A percentile compares a stretch with the other conserved stretches of the same genome.
Evolutionary conservation across 2,329 filamentous ascomycete genomes (phyloP).

Genomic region (Domatiomyces catenatus): DNA sequence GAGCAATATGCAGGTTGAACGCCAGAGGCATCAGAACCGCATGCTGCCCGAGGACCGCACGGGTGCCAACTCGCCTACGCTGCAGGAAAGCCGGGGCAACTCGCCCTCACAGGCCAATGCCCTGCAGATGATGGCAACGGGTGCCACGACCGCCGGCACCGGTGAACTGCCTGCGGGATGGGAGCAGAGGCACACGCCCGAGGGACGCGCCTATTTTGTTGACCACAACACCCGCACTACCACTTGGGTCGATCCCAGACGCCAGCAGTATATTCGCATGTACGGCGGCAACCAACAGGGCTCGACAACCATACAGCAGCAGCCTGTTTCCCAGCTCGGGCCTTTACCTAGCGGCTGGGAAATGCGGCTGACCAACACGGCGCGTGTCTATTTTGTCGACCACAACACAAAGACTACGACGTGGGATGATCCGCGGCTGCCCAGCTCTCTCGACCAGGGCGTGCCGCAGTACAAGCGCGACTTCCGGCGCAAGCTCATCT

Average conservation of each 20-base stretch:
- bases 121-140: constrained; percentile 84
- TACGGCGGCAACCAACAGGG: constrained; percentile 66
- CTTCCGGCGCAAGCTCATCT: constrained; percentile 93
- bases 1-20: constrained; percentile 82
- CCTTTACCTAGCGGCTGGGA: constrained; percentile 96
- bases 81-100: constrained; percentile 36
- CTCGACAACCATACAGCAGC: constrained; percentile 73
- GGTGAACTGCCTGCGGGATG: constrained; percentile 90
- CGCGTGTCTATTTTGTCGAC: constrained; percentile 95
- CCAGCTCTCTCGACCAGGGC: constrained; percentile 92
- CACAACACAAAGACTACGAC: constrained; percentile 99
- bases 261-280: constrained; percentile 97
- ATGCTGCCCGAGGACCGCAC: constrained; percentile 92
- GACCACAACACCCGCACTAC: constrained; percentile 97
- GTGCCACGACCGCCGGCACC: constrained; percentile 77
- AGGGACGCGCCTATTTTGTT: constrained; percentile 90
- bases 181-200: constrained; percentile 91
- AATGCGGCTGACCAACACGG: constrained; percentile 97
- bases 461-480: constrained; percentile 99
- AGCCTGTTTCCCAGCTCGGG: constrained; percentile 90
- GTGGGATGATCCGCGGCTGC: constrained; percentile 91
- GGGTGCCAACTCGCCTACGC: constrained; percentile 76
- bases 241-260: constrained; percentile 92
- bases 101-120: constrained; percentile 30
- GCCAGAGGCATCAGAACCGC: constrained; percentile 83